Base-by-base conservation (phyloP, 2,329 filamentous ascomycete genomes). In the Arachnomyces sp. region DNA sequence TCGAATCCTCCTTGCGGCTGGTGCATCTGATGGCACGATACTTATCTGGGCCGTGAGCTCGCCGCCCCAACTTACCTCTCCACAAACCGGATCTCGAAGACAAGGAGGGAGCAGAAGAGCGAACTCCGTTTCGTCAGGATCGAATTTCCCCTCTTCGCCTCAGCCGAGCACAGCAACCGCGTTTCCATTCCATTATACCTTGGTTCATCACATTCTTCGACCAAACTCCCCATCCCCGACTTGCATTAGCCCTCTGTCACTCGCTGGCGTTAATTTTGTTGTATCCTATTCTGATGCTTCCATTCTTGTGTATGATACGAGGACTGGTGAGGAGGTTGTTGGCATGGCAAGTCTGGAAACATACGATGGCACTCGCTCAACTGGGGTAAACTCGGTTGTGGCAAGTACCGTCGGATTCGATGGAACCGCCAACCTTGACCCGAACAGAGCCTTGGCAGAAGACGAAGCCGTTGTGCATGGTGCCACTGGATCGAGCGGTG, bases 31-130 rank as follows among this genome's bases (percentile, higher is more conserved):
- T 58, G 90, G 90, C 7, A 85, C 81, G 3, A 83, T 96, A 43
- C 86, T 94, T 51, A 78, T 98, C 14, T 98, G 92, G 92, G 86
- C 89, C 14, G 84, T 96, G 44, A 95, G 86, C 55, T 80, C 88
- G 28, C 90, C 92, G 17, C 90, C 90, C 7, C 87, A 93, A 53
- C 67, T 88, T 38, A 82, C 82, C 25, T 90, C 87, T 8, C 87
- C 87, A 7, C 84, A 88, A 52, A 80, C 82, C 8, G 82, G 80
- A 34, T 76, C 75, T 31, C 74, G 86, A 52, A 75, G 85, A 54
- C 63, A 73, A 39, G 79, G 82, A 46, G 86, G 88, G 15, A 86
- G 87, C 51, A 80, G 89, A 39, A 76, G 90, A 46, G 88, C 84
- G 43, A 89, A 95, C 63, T 95, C 88, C 16, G 92, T 95, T 68